Conservation (phyloP, 495 filamentous ascomycete species). For the Tuber magnatum region DNA sequence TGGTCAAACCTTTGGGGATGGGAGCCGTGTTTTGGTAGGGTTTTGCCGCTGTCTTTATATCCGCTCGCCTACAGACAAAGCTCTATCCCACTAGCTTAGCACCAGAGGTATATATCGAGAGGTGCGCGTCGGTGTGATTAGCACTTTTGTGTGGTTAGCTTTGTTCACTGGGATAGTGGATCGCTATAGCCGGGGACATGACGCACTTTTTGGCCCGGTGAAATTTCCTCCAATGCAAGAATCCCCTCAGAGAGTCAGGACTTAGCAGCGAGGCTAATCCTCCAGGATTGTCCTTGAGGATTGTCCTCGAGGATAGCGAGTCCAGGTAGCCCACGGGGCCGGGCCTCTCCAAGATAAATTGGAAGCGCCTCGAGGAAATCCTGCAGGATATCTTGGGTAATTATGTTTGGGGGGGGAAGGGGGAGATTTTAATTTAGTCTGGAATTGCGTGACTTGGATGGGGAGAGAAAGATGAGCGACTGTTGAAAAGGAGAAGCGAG, state of each 20-base stretch:
- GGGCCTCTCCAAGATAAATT: not conserved
- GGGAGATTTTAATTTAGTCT: not conserved
- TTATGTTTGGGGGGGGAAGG: not conserved
- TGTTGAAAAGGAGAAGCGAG: not conserved
- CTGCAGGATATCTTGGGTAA: not conserved
- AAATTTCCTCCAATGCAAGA: not conserved
- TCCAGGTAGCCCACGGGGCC: not conserved
- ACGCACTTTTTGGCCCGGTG: not conserved
- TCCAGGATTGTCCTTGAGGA: not conserved
- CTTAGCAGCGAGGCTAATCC: conserved; percentile 1
- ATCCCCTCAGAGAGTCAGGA: not conserved
- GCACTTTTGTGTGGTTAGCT: not conserved
- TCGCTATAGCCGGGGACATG: not conserved
- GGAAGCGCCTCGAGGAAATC: not conserved
- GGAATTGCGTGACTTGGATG: not conserved
- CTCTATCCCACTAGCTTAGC: not conserved
- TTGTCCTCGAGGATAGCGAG: not conserved
- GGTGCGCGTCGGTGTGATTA: not conserved
- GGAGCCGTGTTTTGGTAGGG: not conserved
- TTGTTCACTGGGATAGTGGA: not conserved
- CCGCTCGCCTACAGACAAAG: not conserved
- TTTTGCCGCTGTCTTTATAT: not conserved
- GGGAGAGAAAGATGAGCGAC: not conserved
- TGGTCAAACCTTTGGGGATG: not conserved
- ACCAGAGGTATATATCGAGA: not conserved